Conservation (phyloP, 345 rosid genomes). For the Salix exigua region DNA sequence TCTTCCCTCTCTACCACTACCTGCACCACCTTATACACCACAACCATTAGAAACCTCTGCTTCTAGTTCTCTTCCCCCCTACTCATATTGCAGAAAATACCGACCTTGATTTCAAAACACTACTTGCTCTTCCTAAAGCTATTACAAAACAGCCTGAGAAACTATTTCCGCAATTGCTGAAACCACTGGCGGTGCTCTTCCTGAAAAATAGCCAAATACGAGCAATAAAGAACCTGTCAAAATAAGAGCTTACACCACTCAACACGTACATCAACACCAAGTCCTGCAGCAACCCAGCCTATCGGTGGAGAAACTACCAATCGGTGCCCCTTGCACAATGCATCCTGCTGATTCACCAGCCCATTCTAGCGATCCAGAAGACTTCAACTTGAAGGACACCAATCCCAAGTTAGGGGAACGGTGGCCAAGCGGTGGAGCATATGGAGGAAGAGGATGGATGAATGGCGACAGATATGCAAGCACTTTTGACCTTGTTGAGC, state of each 20-base stretch:
- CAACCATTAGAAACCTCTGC: slow-evolving; percentile 9
- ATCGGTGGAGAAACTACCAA: slow-evolving; percentile 19
- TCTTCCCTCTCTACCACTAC: not conserved
- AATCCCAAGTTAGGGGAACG: slow-evolving; percentile 62
- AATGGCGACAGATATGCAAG: slow-evolving; percentile 52
- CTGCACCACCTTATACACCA: slow-evolving; percentile 5
- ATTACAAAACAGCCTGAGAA: slow-evolving; percentile 19
- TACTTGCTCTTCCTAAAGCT: slow-evolving; percentile 16
- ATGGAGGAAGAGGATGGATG: slow-evolving; percentile 86
- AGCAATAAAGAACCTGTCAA: slow-evolving; percentile 1
- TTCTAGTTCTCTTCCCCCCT: not conserved
- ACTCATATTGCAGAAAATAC: slow-evolving; percentile 9
- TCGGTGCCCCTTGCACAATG: slow-evolving; percentile 38
- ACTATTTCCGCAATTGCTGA: slow-evolving; percentile 14
- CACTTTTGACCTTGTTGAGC: slow-evolving; percentile 80
- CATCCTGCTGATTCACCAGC: slow-evolving; percentile 25
- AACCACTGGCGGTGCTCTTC: not conserved
- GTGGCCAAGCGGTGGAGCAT: slow-evolving; percentile 53
- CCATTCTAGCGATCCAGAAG: slow-evolving; percentile 35
- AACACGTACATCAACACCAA: slow-evolving; percentile 32
- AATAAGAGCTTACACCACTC: slow-evolving; percentile 18
- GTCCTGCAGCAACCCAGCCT: slow-evolving; percentile 27
- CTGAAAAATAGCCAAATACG: not conserved
- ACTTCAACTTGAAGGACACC: slow-evolving; percentile 63
- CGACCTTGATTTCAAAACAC: slow-evolving; percentile 7